Conservation (phyloP, 306 rosid genomes). For the Dryas octopetala region DNA sequence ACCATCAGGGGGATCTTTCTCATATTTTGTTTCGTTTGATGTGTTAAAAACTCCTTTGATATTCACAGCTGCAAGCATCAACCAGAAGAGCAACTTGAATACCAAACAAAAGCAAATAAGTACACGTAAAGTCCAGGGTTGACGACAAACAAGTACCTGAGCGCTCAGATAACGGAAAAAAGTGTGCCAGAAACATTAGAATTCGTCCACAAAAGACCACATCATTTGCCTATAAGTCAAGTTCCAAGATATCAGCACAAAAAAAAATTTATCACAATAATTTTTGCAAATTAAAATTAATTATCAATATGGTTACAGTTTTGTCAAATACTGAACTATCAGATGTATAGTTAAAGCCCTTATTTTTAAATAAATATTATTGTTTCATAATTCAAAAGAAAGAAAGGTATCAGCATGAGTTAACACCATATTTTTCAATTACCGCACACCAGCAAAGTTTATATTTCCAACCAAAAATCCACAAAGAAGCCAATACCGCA, state of each 20-base stretch:
- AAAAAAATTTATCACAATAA: neutral
- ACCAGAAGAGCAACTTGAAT: constrained; percentile 27
- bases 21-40: constrained; percentile 90
- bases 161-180: constrained; percentile 92
- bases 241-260: constrained; percentile 17
- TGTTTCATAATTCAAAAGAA: neutral
- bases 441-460: neutral
- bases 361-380: neutral
- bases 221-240: constrained; percentile 69
- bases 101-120: constrained; percentile 22
- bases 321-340: neutral
- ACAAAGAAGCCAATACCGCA: neutral
- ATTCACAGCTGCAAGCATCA: constrained; percentile 71
- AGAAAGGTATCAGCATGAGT: neutral
- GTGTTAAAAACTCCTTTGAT: constrained; percentile 98
- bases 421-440: neutral
- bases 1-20: constrained; percentile 89
- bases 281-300: constrained; percentile 5
- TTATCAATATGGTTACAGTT: neutral
- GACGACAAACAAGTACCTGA: constrained; percentile 55
- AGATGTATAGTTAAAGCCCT: neutral
- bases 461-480: neutral
- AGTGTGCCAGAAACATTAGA: constrained; percentile 95
- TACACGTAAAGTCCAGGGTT: constrained; percentile 15
- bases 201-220: constrained; percentile 97